Base-by-base conservation (phyloP, 1,139 yeast genomes). In the Meyerozyma sp. region DNA sequence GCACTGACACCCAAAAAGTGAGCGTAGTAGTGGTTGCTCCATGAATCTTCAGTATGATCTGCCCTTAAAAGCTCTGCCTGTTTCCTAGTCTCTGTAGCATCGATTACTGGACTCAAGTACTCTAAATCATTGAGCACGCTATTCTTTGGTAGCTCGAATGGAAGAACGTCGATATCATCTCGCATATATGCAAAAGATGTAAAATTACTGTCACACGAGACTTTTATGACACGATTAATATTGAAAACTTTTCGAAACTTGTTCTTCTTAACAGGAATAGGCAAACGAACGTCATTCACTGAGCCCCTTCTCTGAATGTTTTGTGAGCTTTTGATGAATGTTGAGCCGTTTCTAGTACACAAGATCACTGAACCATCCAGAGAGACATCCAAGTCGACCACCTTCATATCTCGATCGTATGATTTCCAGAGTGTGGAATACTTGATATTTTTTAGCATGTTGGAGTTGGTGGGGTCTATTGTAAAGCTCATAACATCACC, bases 361-460 rank as follows among this genome's bases (percentile, higher is more conserved):
- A 89, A 59, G 1, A 88, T 67, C 1, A 87, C 61, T 0, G 88
- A 79, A 0, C 95, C 95, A 54, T 84, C 88, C 25, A 65, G 69
- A 1, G 86, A 77, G 38, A 84, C 73, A 57, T 82, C 93, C 35
- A 85, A 75, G 61, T 87, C 95, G 2, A 71, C 62, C 1, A 68
- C 70, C 47, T 68, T 63, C 68, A 79, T 64, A 46, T 76, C 81
- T 13, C 61, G 60, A 42, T 76, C 77, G 45, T 76, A 73, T 1
- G 84, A 81, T 41, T 65, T 70, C 87, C 87, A 81, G 4, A 77
- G 61, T 2, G 61, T 58, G 1, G 50, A 45, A 50, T 70, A 79
- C 46, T 65, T 73, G 14, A 72, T 57, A 40, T 55, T 62, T 39
- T 62, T 66, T 28, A 58, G 51, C 37, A 68, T 66, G 11, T 55